Percentiles rank a stretch among this genome's conserved stretches.
Evolutionary conservation across 2,329 filamentous ascomycete species (phyloP).

Genomic region (Pseudogymnoascus sp.): DNA sequence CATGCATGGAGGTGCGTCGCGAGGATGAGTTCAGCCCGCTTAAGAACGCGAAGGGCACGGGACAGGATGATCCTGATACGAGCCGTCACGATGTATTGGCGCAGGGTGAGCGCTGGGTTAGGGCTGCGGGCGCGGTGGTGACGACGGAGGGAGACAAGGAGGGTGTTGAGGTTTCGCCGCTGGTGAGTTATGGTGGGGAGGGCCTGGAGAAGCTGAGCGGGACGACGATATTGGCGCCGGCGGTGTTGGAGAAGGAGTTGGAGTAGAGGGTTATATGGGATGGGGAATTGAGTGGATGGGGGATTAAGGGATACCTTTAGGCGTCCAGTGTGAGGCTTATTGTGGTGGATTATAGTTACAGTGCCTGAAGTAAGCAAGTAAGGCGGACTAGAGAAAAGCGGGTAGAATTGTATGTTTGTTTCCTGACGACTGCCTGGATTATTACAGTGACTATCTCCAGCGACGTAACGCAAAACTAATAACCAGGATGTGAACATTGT

Average conservation of each 20-base stretch:
- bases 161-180: slow-evolving; percentile 83
- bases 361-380: background rate
- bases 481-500: too few relatives aligned
- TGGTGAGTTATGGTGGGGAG: slow-evolving; percentile 79
- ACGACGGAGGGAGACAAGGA: slow-evolving; percentile 51
- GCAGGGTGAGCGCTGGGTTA: slow-evolving; percentile 80
- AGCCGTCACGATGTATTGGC: slow-evolving; percentile 83
- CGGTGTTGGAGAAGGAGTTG: slow-evolving; percentile 40
- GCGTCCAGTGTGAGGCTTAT: background rate
- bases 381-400: background rate
- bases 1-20: slow-evolving; percentile 88
- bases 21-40: slow-evolving; percentile 97
- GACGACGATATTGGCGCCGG: slow-evolving; percentile 44
- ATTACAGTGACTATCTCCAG: background rate
- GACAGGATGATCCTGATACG: slow-evolving; percentile 89
- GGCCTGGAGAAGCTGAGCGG: slow-evolving; percentile 50
- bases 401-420: background rate
- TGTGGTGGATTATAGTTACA: too few relatives aligned
- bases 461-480: background rate
- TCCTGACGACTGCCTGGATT: background rate
- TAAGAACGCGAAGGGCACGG: slow-evolving; percentile 80
- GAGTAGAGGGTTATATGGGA: slow-evolving; percentile 6
- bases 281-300: background rate
- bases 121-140: slow-evolving; percentile 69
- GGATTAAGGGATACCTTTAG: background rate